Evolutionary conservation across 1,139 yeast genomes (phyloP), one percentile per base, ranked within the genome.

Genomic region (Maudiozyma humilis): DNA sequence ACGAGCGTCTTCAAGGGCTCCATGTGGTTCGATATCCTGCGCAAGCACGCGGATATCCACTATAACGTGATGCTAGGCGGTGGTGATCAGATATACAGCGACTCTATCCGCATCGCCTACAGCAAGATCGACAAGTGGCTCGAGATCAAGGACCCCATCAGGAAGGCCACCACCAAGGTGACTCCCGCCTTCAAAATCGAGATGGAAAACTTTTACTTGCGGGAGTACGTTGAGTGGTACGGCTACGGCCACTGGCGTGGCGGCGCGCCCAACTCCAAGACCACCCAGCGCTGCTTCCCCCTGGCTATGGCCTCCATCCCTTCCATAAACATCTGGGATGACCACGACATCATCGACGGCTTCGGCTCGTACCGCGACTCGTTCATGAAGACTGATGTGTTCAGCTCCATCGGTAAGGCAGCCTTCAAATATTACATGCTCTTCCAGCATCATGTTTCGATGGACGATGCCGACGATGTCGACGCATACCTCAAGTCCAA

Each of bases 61-160:
- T 87, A 85, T 66, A 96, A 91, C 60, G 96, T 87, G 4, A 88
- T 89, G 95, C 70, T 89, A 36, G 97, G 97, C 17, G 97, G 97
- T 41, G 98, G 98, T 30, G 98, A 91, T 63, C 98, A 91, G 66
- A 75, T 91, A 43, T 91, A 91, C 63, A 79, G 89, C 46, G 97
- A 91, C 64, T 72, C 88, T 2, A 78, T 91, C 53, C 84, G 82
- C 60, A 56, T 75, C 32, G 71, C 78, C 36, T 77, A 82, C 4
- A 57, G 70, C 39, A 68, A 70, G 31, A 73, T 82, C 53, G 66
- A 72, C 48, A 63, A 75, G 35, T 89, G 96, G 96, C 64, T 78
- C 36, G 59, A 67, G 29, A 78, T 75, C 49, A 69, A 67, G 37
- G 74, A 73, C 51, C 68, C 75, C 33, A 47, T 69, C 52, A 70